Percentiles rank a stretch among this genome's conserved stretches.
These are phyloP conservation scores for Phalaenopsis aphrodite DNA, from an alignment of 106 monocot species.

Conservation along the genomic window DNA sequence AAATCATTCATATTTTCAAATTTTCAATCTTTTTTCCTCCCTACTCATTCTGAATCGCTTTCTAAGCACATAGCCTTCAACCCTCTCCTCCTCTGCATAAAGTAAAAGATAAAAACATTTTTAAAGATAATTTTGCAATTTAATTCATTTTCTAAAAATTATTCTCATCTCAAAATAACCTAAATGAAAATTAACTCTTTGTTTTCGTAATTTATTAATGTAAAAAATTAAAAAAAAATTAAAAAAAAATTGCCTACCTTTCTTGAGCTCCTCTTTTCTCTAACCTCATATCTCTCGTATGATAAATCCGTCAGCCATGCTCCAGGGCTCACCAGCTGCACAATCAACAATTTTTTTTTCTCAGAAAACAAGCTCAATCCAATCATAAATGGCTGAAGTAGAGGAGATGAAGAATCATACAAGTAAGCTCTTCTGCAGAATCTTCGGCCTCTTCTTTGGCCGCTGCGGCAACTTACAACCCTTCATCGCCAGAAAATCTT, in stretches of 20 bases:
- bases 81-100: slow-evolving; percentile 10
- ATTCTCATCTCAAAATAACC: background rate
- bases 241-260: slow-evolving; percentile 43
- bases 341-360: background rate
- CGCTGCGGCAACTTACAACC: slow-evolving; percentile 95
- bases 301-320: slow-evolving; percentile 84
- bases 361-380: background rate
- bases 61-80: slow-evolving; percentile 11
- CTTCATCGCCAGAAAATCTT: slow-evolving; percentile 97
- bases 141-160: no score
- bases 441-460: slow-evolving; percentile 89
- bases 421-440: slow-evolving; percentile 14
- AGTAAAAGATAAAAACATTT: background rate
- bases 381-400: background rate
- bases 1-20: background rate
- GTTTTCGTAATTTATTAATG: background rate
- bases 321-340: slow-evolving; percentile 84
- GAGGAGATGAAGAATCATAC: slow-evolving; percentile 1
- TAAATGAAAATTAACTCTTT: background rate
- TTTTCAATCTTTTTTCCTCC: background rate
- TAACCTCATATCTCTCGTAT: slow-evolving; percentile 87
- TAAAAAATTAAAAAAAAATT: background rate
- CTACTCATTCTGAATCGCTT: slow-evolving; percentile 11
- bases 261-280: slow-evolving; percentile 88
- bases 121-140: background rate